A percentile compares a stretch with the other conserved stretches of the same genome.
Conservation (phyloP, 306 rosid species). For the Malus orientalis region DNA sequence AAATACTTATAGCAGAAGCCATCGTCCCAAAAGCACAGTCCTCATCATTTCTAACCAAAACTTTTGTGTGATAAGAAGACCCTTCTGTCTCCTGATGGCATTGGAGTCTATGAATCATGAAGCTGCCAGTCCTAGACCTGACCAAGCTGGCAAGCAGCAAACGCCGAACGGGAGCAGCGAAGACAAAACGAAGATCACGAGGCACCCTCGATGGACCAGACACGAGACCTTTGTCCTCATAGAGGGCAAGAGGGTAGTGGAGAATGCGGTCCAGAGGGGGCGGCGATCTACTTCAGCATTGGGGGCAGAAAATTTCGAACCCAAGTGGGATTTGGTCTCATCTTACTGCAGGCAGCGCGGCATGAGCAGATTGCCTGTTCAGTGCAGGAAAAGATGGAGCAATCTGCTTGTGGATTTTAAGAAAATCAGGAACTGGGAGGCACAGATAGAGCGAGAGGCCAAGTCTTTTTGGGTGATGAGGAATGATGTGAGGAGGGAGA, state of each 20-base stretch:
- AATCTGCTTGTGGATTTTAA: constrained; percentile 13
- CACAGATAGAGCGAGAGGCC: background rate
- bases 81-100: background rate
- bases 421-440: constrained; percentile 8
- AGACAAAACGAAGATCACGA: background rate
- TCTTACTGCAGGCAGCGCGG: background rate
- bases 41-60: background rate
- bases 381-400: constrained; percentile 14
- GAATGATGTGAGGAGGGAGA: constrained; percentile 7
- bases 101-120: background rate
- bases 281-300: background rate
- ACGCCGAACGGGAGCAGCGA: background rate
- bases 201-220: constrained; percentile 7
- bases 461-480: constrained; percentile 15
- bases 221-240: constrained; percentile 4
- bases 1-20: background rate
- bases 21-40: background rate
- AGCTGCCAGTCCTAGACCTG: background rate
- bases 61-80: background rate
- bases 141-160: background rate
- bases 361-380: background rate
- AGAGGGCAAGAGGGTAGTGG: constrained; percentile 1
- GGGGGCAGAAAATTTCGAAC: background rate
- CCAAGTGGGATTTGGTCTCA: constrained; percentile 14
- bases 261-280: background rate